Percentiles rank a stretch among this genome's conserved stretches.
Conservation (phyloP, 352 stramenopile genomes). For the Globisporangium camurandrum region DNA sequence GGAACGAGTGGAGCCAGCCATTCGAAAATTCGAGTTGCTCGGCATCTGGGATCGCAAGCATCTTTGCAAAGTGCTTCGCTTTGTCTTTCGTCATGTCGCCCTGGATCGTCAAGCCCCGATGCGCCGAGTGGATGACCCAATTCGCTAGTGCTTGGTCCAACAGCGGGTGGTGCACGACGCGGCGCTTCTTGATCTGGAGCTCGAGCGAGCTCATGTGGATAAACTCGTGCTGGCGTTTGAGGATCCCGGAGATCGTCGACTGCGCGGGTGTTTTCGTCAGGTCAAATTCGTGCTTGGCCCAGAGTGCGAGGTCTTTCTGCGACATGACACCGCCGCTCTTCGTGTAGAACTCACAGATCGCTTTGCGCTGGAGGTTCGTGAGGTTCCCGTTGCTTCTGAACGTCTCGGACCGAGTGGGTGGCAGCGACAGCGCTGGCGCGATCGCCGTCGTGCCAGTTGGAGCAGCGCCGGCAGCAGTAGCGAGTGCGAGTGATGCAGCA, state of each 20-base stretch:
- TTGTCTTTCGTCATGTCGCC: conserved; percentile 84
- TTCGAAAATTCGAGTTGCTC: conserved; percentile 80
- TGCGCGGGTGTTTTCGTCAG: conserved; percentile 78
- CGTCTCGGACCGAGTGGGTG: background rate
- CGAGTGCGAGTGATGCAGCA: background rate
- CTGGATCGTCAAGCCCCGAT: conserved; percentile 69
- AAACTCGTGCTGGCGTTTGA: conserved; percentile 77
- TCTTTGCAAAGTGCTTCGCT: conserved; percentile 75
- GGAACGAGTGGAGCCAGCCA: conserved; percentile 73
- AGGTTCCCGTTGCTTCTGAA: conserved; percentile 62
- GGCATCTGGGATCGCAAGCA: conserved; percentile 67
- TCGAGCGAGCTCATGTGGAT: conserved; percentile 80
- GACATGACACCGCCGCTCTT: conserved; percentile 77
- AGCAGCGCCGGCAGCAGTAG: background rate
- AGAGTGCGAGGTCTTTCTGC: conserved; percentile 81
- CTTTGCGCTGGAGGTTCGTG: conserved; percentile 78
- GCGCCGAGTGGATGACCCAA: conserved; percentile 82
- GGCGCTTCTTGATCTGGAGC: conserved; percentile 76
- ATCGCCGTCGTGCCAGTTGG: background rate
- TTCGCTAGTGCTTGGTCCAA: conserved; percentile 77
- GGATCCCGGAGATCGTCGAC: conserved; percentile 78
- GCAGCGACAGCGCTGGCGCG: background rate
- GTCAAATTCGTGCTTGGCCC: conserved; percentile 82
- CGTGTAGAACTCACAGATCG: conserved; percentile 81
- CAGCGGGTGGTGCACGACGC: conserved; percentile 71